Conservation (phyloP, 352 stramenopile genomes). For the Phytophthora litchii region DNA sequence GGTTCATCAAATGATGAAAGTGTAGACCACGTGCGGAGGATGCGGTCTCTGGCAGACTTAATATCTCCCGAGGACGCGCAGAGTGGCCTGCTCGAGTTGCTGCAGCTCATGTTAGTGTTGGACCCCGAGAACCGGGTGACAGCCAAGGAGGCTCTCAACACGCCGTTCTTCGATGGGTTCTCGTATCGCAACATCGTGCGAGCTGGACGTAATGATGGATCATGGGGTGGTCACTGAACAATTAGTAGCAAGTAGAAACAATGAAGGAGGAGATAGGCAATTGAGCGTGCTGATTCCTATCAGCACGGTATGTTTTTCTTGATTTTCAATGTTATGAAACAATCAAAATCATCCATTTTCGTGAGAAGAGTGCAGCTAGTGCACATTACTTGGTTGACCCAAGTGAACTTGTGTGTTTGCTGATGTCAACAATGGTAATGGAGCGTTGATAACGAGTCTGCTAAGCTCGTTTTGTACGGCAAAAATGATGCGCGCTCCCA, state of each 20-base stretch:
- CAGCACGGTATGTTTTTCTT: slow-evolving; percentile 24
- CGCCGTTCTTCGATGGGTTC: slow-evolving; percentile 91
- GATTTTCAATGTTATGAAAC: slow-evolving; percentile 19
- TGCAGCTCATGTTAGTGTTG: slow-evolving; percentile 93
- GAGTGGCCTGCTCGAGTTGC: slow-evolving; percentile 81
- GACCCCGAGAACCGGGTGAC: slow-evolving; percentile 93
- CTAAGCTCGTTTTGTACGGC: slow-evolving; percentile 2
- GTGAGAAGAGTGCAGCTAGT: slow-evolving; percentile 4
- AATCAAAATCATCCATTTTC: slow-evolving; percentile 21
- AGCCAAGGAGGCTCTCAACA: slow-evolving; percentile 86
- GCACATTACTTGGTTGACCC: background rate
- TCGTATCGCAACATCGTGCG: slow-evolving; percentile 57
- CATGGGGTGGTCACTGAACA: slow-evolving; percentile 21
- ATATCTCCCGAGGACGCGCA: slow-evolving; percentile 66
- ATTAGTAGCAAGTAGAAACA: slow-evolving; percentile 35
- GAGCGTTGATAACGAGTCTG: background rate
- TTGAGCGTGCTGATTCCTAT: slow-evolving; percentile 17
- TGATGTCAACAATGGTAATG: background rate
- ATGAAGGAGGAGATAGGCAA: slow-evolving; percentile 10
- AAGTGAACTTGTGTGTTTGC: background rate
- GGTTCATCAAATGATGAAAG: slow-evolving; percentile 73
- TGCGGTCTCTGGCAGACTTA: slow-evolving; percentile 71
- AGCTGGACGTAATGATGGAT: slow-evolving; percentile 21
- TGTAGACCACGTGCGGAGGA: slow-evolving; percentile 79
- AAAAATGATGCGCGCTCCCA: slow-evolving; percentile 10